Conservation (phyloP, 1,139 yeast species). For the Magnusiomyces tetraspermus region DNA sequence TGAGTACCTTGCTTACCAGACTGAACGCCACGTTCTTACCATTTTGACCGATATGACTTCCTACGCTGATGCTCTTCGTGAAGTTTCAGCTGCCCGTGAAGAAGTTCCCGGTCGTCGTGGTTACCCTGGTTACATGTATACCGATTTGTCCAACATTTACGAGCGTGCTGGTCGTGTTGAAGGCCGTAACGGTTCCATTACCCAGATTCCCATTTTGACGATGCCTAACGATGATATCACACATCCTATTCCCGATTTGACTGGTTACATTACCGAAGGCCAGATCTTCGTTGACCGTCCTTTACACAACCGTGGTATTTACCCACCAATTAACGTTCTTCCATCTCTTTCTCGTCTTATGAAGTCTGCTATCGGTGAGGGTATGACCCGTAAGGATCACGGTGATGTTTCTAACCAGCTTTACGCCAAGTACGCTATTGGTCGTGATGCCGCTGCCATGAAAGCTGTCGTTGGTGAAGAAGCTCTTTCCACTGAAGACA, state of each 20-base stretch:
- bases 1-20: constrained; percentile 95
- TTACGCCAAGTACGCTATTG: constrained; percentile 98
- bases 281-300: constrained; percentile 97
- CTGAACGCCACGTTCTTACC: constrained; percentile 97
- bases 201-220: constrained; percentile 96
- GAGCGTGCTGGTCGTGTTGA: constrained; percentile 99
- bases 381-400: constrained; percentile 98
- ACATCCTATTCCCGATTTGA: constrained; percentile 99
- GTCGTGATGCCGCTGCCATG: constrained; percentile 99
- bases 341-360: constrained; percentile 96
- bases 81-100: constrained; percentile 99
- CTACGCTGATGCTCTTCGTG: constrained; percentile 98
- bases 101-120: constrained; percentile 99
- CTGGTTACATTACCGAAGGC: constrained; percentile 98
- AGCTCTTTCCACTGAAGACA: constrained; percentile 95
- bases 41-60: constrained; percentile 98
- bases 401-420: constrained; percentile 98
- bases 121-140: constrained; percentile 99
- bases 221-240: constrained; percentile 99
- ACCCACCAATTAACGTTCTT: constrained; percentile 96
- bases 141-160: constrained; percentile 96
- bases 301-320: constrained; percentile 88
- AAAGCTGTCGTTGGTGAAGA: constrained; percentile 99
- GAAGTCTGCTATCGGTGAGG: constrained; percentile 99
- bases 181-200: constrained; percentile 98